Percentiles rank a stretch among this genome's conserved stretches.
These are phyloP conservation scores for Maudiozyma bulderi DNA, from an alignment of 805 yeast genomes.

Conservation along the genomic window DNA sequence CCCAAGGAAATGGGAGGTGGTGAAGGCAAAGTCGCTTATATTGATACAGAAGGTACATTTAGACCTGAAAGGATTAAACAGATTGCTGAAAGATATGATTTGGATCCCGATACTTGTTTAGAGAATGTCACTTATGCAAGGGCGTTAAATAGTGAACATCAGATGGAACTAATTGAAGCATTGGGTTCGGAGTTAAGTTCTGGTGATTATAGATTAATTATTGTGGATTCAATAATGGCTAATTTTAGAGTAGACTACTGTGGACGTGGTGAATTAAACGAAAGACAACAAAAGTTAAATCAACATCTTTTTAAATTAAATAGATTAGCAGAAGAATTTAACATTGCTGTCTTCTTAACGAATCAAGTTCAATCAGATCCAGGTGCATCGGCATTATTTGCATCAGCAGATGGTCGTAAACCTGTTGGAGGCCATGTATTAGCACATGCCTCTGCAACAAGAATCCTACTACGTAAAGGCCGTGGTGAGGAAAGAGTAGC, in stretches of 20 bases:
- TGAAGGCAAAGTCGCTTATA: conserved; percentile 70
- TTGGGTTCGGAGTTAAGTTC: conserved; percentile 59
- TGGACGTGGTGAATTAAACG: conserved; percentile 70
- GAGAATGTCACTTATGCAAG: conserved; percentile 69
- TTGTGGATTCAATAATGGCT: conserved; percentile 71
- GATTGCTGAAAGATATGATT: conserved; percentile 59
- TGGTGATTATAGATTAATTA: conserved; percentile 51
- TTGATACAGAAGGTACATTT: conserved; percentile 77
- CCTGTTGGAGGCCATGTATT: conserved; percentile 79
- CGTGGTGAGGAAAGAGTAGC: conserved; percentile 76
- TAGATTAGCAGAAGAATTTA: conserved; percentile 67
- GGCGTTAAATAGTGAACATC: conserved; percentile 72
- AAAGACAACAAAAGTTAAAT: conserved; percentile 62
- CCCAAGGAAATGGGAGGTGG: conserved; percentile 68
- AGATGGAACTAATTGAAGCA: conserved; percentile 59
- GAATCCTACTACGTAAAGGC: conserved; percentile 64
- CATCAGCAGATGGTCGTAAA: conserved; percentile 73
- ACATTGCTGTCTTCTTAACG: conserved; percentile 63
- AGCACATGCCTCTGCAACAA: conserved; percentile 74
- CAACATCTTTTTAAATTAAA: conserved; percentile 44
- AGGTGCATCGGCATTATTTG: conserved; percentile 71
- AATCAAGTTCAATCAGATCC: conserved; percentile 81
- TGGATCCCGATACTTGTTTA: conserved; percentile 59
- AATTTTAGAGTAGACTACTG: conserved; percentile 68
- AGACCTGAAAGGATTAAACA: conserved; percentile 59